Percentiles rank a stretch among this genome's conserved stretches.
These are phyloP conservation scores for Trichoderma sp. DNA, from an alignment of 2,329 filamentous ascomycete genomes.

Conservation along the genomic window DNA sequence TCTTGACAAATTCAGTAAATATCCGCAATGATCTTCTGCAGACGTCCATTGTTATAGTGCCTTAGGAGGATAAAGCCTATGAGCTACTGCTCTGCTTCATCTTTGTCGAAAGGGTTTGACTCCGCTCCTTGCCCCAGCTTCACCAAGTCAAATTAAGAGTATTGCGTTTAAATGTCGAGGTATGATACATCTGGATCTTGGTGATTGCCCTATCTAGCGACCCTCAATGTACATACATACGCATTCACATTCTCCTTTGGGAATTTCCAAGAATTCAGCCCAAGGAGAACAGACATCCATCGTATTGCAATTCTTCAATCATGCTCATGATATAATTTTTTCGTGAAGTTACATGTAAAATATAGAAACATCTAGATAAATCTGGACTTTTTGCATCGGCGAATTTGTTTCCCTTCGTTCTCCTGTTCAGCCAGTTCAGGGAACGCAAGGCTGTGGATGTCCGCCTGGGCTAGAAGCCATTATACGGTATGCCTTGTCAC, in stretches of 20 bases:
- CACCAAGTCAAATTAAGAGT: too few relatives aligned
- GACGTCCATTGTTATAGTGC: too few relatives aligned
- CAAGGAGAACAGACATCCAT: neutral
- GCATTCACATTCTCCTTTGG: neutral
- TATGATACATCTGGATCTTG: too few relatives aligned
- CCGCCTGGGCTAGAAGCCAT: neutral
- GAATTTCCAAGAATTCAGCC: neutral
- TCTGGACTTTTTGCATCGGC: accelerated
- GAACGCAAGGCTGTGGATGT: neutral
- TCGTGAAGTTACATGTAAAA: neutral
- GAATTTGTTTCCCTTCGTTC: too few relatives aligned
- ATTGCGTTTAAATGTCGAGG: too few relatives aligned
- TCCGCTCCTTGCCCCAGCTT: too few relatives aligned
- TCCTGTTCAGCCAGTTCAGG: neutral
- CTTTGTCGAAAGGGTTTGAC: too few relatives aligned
- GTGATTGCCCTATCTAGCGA: too few relatives aligned
- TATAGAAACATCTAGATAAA: neutral
- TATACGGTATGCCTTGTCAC: neutral
- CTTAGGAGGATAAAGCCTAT: too few relatives aligned
- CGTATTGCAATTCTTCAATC: neutral
- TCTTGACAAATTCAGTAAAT: too few relatives aligned
- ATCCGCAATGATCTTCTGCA: too few relatives aligned
- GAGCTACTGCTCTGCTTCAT: too few relatives aligned
- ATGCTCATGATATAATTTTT: neutral
- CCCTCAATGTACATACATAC: neutral